These are phyloP conservation scores for Proteromonas lacertae DNA, from an alignment of 352 stramenopile species.

Conservation along the genomic window DNA sequence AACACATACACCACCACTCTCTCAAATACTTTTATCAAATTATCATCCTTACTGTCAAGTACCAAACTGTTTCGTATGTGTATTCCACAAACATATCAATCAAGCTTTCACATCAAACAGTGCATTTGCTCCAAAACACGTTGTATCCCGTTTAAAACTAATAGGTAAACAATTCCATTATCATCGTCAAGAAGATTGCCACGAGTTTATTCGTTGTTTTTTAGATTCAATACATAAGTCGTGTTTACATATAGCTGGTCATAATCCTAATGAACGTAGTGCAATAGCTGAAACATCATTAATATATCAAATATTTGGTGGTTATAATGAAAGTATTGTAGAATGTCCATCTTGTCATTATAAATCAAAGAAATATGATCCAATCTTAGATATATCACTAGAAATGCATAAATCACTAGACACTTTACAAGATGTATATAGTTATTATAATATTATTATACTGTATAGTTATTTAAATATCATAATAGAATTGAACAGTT, in stretches of 20 bases:
- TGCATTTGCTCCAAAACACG: no score
- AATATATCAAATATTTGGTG: conserved; percentile 1
- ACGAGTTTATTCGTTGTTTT: neutral
- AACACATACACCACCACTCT: neutral
- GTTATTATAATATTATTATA: no score
- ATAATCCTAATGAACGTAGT: neutral
- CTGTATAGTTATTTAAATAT: no score
- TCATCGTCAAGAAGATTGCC: neutral
- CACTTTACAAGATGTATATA: neutral
- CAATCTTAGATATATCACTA: neutral
- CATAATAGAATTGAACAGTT: neutral
- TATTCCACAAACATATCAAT: no score
- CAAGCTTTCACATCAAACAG: no score
- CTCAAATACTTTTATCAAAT: neutral
- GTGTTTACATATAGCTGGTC: neutral
- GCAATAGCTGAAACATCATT: neutral
- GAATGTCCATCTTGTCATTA: neutral
- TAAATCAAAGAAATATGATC: neutral
- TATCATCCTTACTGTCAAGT: neutral
- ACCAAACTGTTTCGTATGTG: no score
- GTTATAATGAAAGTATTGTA: neutral
- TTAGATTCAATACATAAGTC: neutral
- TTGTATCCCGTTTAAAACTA: neutral
- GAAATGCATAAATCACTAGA: neutral
- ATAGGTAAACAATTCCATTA: neutral